These are phyloP conservation scores for Ambrosia trifida DNA, from an alignment of 129 eudicot genomes.

Conservation along the genomic window DNA sequence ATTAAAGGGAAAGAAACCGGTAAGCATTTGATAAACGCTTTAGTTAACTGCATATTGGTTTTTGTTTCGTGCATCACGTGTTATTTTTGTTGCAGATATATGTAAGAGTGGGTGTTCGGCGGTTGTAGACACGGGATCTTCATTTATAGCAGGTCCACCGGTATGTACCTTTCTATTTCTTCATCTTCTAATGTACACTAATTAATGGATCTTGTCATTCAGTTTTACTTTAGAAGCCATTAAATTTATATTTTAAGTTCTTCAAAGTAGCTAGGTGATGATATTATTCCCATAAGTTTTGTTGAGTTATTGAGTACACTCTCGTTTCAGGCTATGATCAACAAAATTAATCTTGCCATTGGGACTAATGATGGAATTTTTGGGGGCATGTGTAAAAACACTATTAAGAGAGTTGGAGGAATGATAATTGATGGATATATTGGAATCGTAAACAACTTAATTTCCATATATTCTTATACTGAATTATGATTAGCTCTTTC, in stretches of 20 bases:
- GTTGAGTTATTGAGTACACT: neutral
- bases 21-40: slow-evolving; percentile 18
- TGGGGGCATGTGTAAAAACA: slow-evolving; percentile 47
- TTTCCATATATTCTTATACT: slow-evolving; percentile 3
- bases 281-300: neutral
- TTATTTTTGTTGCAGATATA: slow-evolving; percentile 38
- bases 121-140: slow-evolving; percentile 78
- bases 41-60: neutral
- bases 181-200: neutral
- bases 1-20: slow-evolving; percentile 61
- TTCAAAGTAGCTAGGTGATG: neutral
- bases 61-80: neutral
- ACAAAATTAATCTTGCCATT: slow-evolving; percentile 68
- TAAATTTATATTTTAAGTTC: neutral
- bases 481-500: neutral
- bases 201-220: neutral
- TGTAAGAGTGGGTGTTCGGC: slow-evolving; percentile 75
- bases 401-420: slow-evolving; percentile 44
- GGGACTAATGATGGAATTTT: slow-evolving; percentile 52
- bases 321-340: slow-evolving; percentile 47
- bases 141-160: slow-evolving; percentile 82
- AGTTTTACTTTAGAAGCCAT: neutral
- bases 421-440: slow-evolving; percentile 43
- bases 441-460: slow-evolving; percentile 39
- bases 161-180: slow-evolving; percentile 38